A percentile compares a stretch with the other conserved stretches of the same genome.
phyloP scores from a whole-genome alignment of 2,329 filamentous ascomycete genomes.

The Colletotrichum sp. region DNA sequence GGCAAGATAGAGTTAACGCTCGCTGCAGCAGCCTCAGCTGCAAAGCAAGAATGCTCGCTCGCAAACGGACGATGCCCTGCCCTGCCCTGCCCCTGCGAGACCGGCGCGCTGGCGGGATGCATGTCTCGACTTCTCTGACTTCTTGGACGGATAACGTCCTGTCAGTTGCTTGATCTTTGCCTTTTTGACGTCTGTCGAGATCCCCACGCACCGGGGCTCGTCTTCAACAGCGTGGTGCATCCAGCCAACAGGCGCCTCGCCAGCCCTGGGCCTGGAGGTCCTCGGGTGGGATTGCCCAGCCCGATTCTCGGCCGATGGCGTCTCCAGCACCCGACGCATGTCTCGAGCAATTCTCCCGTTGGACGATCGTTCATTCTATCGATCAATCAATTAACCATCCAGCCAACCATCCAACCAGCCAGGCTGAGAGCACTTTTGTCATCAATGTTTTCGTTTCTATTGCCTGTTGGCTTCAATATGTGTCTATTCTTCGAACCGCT shows the following conservation, averaged over 20 bases:
- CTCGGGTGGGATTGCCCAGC: background rate
- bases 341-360: background rate
- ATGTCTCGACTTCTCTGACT: background rate
- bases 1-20: background rate
- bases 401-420: background rate
- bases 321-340: background rate
- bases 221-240: background rate
- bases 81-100: background rate
- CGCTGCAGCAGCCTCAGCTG: background rate
- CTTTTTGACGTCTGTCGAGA: background rate
- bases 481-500: background rate
- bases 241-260: background rate
- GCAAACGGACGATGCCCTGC: background rate
- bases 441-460: background rate
- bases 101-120: background rate
- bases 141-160: background rate
- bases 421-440: background rate
- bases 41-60: background rate
- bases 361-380: background rate
- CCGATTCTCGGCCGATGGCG: constrained; percentile 4
- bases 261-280: background rate
- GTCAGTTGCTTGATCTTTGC: background rate
- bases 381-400: background rate
- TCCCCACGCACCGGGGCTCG: background rate
- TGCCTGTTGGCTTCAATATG: background rate